Conservation (phyloP, 2,329 filamentous ascomycete genomes). For the Trichoderma afroharzianum region DNA sequence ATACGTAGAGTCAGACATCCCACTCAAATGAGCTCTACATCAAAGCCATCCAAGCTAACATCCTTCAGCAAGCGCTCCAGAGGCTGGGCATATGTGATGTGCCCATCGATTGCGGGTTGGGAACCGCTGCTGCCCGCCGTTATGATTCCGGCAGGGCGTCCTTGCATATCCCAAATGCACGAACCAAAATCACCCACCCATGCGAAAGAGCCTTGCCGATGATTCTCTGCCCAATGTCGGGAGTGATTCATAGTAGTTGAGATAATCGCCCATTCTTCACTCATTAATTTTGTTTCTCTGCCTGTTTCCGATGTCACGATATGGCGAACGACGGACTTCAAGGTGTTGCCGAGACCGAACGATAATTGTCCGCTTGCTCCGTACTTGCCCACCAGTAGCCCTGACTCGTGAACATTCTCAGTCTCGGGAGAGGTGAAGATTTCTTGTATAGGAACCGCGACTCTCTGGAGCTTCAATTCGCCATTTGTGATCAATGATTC, state of each 20-base stretch:
- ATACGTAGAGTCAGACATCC: too few relatives aligned
- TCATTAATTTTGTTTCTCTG: not conserved
- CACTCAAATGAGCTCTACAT: not conserved
- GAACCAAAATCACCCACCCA: not conserved
- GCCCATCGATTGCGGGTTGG: not conserved
- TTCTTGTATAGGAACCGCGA: not conserved
- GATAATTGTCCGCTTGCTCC: not conserved
- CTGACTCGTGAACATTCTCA: not conserved
- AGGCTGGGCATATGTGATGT: not conserved
- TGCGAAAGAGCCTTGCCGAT: not conserved
- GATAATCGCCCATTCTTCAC: not conserved
- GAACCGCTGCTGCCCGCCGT: not conserved
- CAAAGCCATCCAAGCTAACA: not conserved
- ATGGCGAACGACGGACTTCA: not conserved
- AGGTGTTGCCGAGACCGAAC: not conserved
- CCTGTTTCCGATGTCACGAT: not conserved
- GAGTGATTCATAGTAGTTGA: not conserved
- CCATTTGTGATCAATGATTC: not conserved
- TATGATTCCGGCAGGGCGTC: not conserved
- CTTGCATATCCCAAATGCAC: not conserved
- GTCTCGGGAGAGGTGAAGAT: not conserved
- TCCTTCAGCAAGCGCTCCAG: not conserved
- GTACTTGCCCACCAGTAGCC: not conserved
- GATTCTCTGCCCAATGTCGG: not conserved
- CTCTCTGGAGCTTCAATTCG: not conserved